Evolutionary conservation across 345 rosid species (phyloP).

Genomic region (Microcos paniculata): DNA sequence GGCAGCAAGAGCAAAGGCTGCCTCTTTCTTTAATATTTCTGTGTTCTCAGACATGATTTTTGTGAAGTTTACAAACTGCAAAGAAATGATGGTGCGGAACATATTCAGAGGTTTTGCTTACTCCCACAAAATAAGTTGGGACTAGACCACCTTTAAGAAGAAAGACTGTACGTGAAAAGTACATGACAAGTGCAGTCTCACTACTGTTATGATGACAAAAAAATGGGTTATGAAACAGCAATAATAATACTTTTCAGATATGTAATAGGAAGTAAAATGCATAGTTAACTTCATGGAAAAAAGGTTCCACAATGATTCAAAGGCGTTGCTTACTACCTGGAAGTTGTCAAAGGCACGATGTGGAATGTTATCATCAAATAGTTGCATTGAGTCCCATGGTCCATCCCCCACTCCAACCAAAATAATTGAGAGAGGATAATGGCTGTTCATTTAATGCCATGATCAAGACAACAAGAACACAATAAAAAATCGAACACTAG

Average conservation of each 20-base stretch:
- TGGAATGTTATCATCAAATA: slow-evolving; percentile 88
- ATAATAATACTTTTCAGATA: background rate
- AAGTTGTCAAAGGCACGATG: slow-evolving; percentile 89
- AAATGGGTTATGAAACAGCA: background rate
- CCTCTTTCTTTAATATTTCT: slow-evolving; percentile 64
- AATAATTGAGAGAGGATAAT: slow-evolving; percentile 79
- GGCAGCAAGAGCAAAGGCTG: slow-evolving; percentile 92
- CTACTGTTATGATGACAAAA: background rate
- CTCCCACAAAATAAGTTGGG: background rate
- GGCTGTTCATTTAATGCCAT: slow-evolving; percentile 39
- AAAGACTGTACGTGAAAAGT: background rate
- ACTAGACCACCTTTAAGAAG: background rate
- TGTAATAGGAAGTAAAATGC: background rate
- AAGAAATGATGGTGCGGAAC: background rate
- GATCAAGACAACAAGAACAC: slow-evolving; percentile 22
- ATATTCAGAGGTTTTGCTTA: background rate
- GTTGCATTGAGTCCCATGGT: slow-evolving; percentile 93
- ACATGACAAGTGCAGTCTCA: background rate
- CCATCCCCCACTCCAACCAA: slow-evolving; percentile 98
- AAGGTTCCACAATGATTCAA: background rate
- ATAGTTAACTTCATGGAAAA: background rate
- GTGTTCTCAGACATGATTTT: slow-evolving; percentile 73
- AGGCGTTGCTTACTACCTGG: slow-evolving; percentile 52
- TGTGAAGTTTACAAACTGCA: slow-evolving; percentile 88
- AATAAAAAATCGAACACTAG: background rate